Base-by-base conservation (phyloP, 192 early-diverging fungal species). In the Coemansia pectinata region DNA sequence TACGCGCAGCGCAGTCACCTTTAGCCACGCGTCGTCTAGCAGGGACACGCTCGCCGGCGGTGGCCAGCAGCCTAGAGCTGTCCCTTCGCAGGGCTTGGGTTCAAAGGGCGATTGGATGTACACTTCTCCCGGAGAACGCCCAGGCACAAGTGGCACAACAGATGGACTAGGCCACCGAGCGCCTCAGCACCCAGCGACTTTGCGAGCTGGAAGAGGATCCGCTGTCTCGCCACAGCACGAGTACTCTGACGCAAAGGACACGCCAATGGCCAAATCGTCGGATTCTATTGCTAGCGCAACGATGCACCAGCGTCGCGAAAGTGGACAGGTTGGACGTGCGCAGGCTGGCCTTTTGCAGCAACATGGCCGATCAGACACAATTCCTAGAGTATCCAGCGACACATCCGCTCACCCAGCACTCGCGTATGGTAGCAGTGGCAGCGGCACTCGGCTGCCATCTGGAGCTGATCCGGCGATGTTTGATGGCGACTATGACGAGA, bases 121-220 rank as follows among this genome's bases (percentile, higher is more conserved):
- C 42, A 72, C 66, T 0, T 66, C 76, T 21, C 76, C 70, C 55
- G 70, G 76, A 12, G 76, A 77, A 40, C 65, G 59, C 19, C 25
- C 50, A 11, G 47, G 42, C 5, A 14, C 33, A 2, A 58, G 63
- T 11, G 52, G 39, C 10, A 42, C 52, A 1, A 42, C 40, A 17
- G 34, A 25, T 27, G 69, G 36, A 2, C 38, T 36, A 5, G 59
- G 34, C 8, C 63, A 71, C 5, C 44, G 52, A 11, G 21, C 59
- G 39, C 73, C 29, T 17, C 31, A 62, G 44, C 68, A 66, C 23
- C 67, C 63, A 33, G 47, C 66, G 4, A 47, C 55, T 1, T 62
- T 57, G 33, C 61, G 71, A 27, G 60, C 65, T 33, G 71, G 66
- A 23, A 69, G 61, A 50, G 31, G 57, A 10, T 63, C 76, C 0